These are phyloP conservation scores for Somion occarium DNA, from an alignment of 1,284 basidiomycete species.

Conservation along the genomic window DNA sequence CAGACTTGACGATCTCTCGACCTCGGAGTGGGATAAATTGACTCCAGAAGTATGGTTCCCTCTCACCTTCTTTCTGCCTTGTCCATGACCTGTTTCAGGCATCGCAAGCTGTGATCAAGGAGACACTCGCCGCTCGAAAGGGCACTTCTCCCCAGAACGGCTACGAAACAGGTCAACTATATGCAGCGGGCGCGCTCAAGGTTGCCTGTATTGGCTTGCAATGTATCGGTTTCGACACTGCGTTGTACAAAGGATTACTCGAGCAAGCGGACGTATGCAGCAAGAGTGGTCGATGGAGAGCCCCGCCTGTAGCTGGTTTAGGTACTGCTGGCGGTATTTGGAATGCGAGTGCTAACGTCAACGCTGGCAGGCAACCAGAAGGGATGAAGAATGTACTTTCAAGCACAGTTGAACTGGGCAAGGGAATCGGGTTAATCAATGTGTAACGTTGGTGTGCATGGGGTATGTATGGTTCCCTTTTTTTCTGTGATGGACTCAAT, in stretches of 20 bases:
- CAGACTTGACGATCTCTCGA: conserved; percentile 55
- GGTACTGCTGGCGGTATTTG: conserved; percentile 6
- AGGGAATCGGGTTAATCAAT: background rate
- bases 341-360: conserved; percentile 7
- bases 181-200: conserved; percentile 62
- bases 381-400: conserved; percentile 2
- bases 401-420: background rate
- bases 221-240: conserved; percentile 65
- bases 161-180: conserved; percentile 68
- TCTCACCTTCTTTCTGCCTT: background rate
- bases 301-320: conserved; percentile 2
- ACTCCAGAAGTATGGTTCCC: conserved; percentile 48
- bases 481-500: too few relatives aligned
- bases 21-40: conserved; percentile 63
- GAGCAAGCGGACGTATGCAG: conserved; percentile 56
- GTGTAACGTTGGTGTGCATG: too few relatives aligned
- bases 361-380: too few relatives aligned
- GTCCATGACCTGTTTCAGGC: conserved; percentile 36
- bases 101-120: conserved; percentile 57
- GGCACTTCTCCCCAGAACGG: conserved; percentile 71
- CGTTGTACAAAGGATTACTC: conserved; percentile 55
- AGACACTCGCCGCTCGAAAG: conserved; percentile 63
- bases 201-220: conserved; percentile 68
- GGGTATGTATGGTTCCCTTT: too few relatives aligned
- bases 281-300: conserved; percentile 28